A percentile compares a stretch with the other conserved stretches of the same genome.
Conservation (phyloP, 2,329 filamentous ascomycete genomes). For the Cladophialophora carrionii region DNA sequence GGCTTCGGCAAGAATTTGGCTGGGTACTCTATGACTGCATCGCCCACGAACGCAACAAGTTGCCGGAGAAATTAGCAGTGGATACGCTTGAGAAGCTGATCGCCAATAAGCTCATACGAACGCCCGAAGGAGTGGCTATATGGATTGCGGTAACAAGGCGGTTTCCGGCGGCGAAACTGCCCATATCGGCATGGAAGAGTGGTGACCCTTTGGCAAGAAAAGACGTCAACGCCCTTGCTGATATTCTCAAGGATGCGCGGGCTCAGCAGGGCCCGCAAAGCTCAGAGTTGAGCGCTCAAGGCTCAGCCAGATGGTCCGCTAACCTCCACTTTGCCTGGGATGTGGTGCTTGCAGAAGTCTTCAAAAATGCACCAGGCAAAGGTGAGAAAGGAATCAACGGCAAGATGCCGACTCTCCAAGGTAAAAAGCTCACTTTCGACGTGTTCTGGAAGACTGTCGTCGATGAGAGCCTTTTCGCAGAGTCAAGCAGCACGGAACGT, state of each 20-base stretch:
- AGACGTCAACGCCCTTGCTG: slow-evolving; percentile 69
- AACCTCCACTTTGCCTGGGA: slow-evolving; percentile 89
- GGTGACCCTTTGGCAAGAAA: slow-evolving; percentile 72
- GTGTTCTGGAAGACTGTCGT: slow-evolving; percentile 86
- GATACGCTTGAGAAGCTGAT: slow-evolving; percentile 65
- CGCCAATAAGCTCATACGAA: slow-evolving; percentile 70
- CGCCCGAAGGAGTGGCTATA: slow-evolving; percentile 84
- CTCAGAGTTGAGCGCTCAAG: slow-evolving; percentile 42
- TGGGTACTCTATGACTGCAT: slow-evolving; percentile 66
- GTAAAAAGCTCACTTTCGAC: slow-evolving; percentile 58
- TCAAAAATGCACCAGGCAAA: slow-evolving; percentile 25
- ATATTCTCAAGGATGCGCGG: slow-evolving; percentile 72
- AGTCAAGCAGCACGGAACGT: slow-evolving; percentile 78
- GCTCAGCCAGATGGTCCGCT: slow-evolving; percentile 73
- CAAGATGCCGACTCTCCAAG: slow-evolving; percentile 25
- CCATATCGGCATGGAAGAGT: slow-evolving; percentile 71
- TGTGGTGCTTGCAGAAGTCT: slow-evolving; percentile 61
- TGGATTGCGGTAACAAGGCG: slow-evolving; percentile 73
- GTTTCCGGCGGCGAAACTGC: slow-evolving; percentile 67
- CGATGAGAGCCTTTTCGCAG: slow-evolving; percentile 80
- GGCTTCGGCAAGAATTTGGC: slow-evolving; percentile 86
- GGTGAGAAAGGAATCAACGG: slow-evolving; percentile 31
- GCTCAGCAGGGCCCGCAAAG: slow-evolving; percentile 41
- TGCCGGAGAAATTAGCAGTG: slow-evolving; percentile 57
- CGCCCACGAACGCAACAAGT: neutral